Percentiles rank a stretch among this genome's conserved stretches.
Evolutionary conservation across 495 filamentous ascomycete genomes (phyloP).

Genomic region (Trichoderma erinaceum): DNA sequence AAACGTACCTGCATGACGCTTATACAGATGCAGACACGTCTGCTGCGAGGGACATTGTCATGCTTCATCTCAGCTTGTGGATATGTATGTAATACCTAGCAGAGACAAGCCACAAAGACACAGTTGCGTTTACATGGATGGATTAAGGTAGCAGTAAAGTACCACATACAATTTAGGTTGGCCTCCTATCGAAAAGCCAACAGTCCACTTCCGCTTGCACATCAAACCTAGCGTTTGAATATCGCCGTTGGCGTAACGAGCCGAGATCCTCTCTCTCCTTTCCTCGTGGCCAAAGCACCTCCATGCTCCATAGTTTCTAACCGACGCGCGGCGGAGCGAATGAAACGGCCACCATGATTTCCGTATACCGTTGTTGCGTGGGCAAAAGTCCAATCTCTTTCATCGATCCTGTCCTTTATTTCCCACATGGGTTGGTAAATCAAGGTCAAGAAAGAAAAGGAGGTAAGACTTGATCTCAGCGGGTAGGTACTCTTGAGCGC

Average conservation of each 20-base stretch:
- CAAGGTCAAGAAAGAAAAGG: neutral
- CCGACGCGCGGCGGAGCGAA: neutral
- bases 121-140: too few relatives aligned
- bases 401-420: neutral
- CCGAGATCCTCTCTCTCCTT: neutral
- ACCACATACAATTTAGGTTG: too few relatives aligned
- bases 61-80: too few relatives aligned
- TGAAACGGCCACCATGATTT: neutral
- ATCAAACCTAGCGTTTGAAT: too few relatives aligned
- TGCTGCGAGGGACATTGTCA: neutral
- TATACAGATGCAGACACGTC: neutral
- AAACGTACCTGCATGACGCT: neutral
- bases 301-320: neutral
- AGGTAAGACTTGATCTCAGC: neutral
- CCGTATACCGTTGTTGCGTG: neutral
- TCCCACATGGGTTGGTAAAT: neutral
- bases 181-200: too few relatives aligned
- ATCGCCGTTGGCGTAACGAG: neutral
- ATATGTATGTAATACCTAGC: too few relatives aligned
- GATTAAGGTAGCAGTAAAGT: too few relatives aligned
- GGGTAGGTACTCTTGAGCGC: neutral
- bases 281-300: slow-evolving; percentile 6
- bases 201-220: too few relatives aligned
- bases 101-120: too few relatives aligned
- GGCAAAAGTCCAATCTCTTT: neutral